Evolutionary conservation across 345 rosid species (phyloP), one percentile per base, ranked within the genome.

Genomic region (Noccaea caerulescens): DNA sequence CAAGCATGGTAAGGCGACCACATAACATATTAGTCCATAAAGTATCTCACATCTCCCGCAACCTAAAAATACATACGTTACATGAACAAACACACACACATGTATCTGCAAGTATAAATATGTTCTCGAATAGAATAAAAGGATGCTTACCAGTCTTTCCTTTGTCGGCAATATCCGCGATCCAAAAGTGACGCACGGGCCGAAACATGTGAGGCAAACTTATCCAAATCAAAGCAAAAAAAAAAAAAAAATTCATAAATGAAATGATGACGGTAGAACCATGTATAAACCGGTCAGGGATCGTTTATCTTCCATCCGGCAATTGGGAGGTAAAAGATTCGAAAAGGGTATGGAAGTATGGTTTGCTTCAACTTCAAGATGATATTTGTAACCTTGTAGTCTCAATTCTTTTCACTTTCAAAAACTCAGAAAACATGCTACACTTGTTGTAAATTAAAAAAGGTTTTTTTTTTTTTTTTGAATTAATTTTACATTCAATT

Each of bases 121-220:
- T 30, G 27, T 23, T 8, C 3, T 46, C 32, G 30, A 27, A 49
- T 37, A 38, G 9, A 58, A 41, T 10, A 18, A 36, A 52, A 4
- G 4, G 7, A 34, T 27, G 4, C 82, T 78, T 73, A 85, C 84
- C 33, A 5, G 76, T 72, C 2, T 56, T 72, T 45, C 96, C 92
- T 13, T 84, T 76, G 66, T 89, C 90, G 8, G 79, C 55, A 44
- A 89, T 84, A 68, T 89, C 84, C 9, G 92, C 88, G 36, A 89
- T 60, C 96, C 89, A 43, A 85, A 74, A 32, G 72, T 59, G 56
- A 74, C 34, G 47, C 78, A 74, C 3, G 78, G 78, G 1, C 37
- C 59, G 9, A 59, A 66, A 23, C 49, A 51, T 52, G 78, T 67
- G 59, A 66, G 41, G 56, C 67, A 67, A 59, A 8, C 78, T 59